Evolutionary conservation across 257 asterid species (phyloP).

Genomic region (Anisodus tanguticus): DNA sequence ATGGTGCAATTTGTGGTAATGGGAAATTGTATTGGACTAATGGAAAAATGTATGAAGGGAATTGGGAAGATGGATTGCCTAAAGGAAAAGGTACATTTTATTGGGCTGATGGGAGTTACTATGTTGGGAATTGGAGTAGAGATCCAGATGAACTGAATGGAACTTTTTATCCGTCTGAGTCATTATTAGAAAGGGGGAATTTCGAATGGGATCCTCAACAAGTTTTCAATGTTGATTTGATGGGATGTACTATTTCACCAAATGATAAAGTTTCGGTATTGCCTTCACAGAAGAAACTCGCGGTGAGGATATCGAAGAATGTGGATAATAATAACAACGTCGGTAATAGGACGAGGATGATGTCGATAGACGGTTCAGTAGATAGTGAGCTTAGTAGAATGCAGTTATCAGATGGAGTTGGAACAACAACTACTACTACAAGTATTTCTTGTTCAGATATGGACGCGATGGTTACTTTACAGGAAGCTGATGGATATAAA

Average conservation of each 20-base stretch:
- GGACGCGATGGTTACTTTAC: slow-evolving; percentile 27
- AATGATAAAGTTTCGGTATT: slow-evolving; percentile 65
- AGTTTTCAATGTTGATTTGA: slow-evolving; percentile 59
- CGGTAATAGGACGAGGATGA: slow-evolving; percentile 51
- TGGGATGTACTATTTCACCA: slow-evolving; percentile 61
- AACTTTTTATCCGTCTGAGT: slow-evolving; percentile 67
- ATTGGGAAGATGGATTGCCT: slow-evolving; percentile 81
- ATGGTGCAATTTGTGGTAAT: slow-evolving; percentile 65
- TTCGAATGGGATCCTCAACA: slow-evolving; percentile 84
- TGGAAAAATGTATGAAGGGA: slow-evolving; percentile 70
- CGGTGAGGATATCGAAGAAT: slow-evolving; percentile 55
- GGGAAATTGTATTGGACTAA: slow-evolving; percentile 69
- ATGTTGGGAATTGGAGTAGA: slow-evolving; percentile 76
- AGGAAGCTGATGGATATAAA: slow-evolving; percentile 18
- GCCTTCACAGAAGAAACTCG: slow-evolving; percentile 89
- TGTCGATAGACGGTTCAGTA: slow-evolving; percentile 78
- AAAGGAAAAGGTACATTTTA: slow-evolving; percentile 66
- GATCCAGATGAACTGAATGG: slow-evolving; percentile 77
- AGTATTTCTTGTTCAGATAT: slow-evolving; percentile 28
- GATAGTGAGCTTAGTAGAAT: slow-evolving; percentile 64
- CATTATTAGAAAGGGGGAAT: slow-evolving; percentile 52
- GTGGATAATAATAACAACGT: slow-evolving; percentile 39
- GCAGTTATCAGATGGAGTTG: slow-evolving; percentile 66
- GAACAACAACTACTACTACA: slow-evolving; percentile 53
- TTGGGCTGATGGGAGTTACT: slow-evolving; percentile 79